These are phyloP conservation scores for Datisca glomerata DNA, from an alignment of 306 rosid genomes.

Conservation along the genomic window DNA sequence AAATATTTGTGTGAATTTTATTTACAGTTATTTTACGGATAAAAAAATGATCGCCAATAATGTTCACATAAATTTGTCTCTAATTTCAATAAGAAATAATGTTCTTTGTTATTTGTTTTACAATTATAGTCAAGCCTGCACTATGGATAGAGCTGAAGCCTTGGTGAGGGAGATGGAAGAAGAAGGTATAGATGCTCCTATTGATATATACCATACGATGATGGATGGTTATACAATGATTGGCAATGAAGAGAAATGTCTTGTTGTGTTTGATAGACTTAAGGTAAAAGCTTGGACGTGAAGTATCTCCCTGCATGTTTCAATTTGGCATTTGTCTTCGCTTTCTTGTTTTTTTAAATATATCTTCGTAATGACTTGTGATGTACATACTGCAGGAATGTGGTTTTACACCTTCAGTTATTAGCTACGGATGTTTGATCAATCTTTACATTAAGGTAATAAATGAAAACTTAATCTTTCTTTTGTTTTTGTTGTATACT, in stretches of 20 bases:
- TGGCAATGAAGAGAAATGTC: conserved; percentile 75
- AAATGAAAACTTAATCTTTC: not conserved
- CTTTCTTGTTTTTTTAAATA: not conserved
- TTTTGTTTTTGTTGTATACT: not conserved
- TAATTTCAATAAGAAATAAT: too few relatives aligned
- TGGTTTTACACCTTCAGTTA: conserved; percentile 81
- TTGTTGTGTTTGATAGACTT: conserved; percentile 83
- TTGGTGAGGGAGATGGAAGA: conserved; percentile 98
- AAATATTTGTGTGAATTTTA: too few relatives aligned
- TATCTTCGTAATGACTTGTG: conserved; percentile 7
- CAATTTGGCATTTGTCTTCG: not conserved
- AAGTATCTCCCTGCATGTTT: not conserved
- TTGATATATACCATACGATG: conserved; percentile 96
- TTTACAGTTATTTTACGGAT: too few relatives aligned
- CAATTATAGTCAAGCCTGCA: conserved; percentile 58
- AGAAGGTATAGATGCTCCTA: conserved; percentile 90
- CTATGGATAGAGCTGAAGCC: conserved; percentile 75
- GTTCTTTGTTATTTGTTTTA: not conserved
- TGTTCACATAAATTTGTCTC: not conserved
- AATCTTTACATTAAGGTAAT: conserved; percentile 81
- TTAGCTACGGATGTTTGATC: conserved; percentile 89
- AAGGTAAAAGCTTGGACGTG: conserved; percentile 41
- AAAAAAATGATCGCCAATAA: not conserved
- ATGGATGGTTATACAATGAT: conserved; percentile 96
- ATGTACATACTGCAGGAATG: conserved; percentile 54